These are phyloP conservation scores for Veloboletus limbatus DNA, from an alignment of 1,284 basidiomycete species.

Conservation along the genomic window DNA sequence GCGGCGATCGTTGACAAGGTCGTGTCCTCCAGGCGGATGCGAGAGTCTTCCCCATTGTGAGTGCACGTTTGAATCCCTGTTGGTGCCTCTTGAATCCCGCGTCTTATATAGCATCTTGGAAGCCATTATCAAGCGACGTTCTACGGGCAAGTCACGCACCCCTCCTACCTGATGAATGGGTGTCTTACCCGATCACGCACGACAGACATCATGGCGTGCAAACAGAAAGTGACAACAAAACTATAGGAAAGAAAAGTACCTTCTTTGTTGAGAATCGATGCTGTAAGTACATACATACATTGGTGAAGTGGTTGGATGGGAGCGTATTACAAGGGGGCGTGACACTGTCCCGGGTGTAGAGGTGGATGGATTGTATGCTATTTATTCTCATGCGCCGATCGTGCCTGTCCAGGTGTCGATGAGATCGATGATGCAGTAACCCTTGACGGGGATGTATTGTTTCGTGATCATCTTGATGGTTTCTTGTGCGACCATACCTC, in stretches of 20 bases:
- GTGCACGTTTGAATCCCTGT: neutral
- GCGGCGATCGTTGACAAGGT: neutral
- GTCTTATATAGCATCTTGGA: conserved; percentile 14
- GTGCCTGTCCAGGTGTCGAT: conserved; percentile 77
- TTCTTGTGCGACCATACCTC: conserved; percentile 96
- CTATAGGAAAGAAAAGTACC: neutral
- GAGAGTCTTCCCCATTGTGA: conserved; percentile 19
- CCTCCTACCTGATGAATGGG: neutral
- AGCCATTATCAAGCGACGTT: conserved; percentile 19
- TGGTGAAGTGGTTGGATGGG: too few relatives aligned
- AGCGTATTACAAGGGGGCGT: too few relatives aligned
- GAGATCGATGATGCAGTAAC: conserved; percentile 85
- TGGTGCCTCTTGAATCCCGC: too few relatives aligned
- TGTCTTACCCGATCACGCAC: neutral
- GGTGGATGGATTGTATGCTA: neutral
- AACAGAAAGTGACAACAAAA: neutral
- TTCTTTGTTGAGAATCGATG: neutral
- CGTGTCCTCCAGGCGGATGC: conserved; percentile 15
- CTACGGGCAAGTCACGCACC: conserved; percentile 8
- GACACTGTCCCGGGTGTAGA: too few relatives aligned
- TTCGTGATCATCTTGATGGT: conserved; percentile 96
- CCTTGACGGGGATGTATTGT: conserved; percentile 92
- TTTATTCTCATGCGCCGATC: conserved; percentile 31
- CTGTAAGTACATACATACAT: neutral
- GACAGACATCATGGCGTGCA: conserved; percentile 19